A percentile compares a stretch with the other conserved stretches of the same genome.
phyloP scores from a whole-genome alignment of 2,329 filamentous ascomycete genomes.

The Aspergillus flavus region DNA sequence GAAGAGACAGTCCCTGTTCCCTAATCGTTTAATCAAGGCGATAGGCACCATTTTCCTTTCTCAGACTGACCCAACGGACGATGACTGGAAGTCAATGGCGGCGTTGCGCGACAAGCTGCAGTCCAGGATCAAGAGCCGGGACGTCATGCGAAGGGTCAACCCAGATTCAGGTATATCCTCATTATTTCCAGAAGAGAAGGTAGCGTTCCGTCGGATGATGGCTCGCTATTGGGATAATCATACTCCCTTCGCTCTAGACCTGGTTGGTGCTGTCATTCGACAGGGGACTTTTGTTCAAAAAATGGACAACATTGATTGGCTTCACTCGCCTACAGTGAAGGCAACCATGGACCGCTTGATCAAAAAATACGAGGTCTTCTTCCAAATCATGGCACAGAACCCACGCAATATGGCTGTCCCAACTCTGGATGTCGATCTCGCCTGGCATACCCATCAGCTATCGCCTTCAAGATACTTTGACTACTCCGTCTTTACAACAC shows the following conservation, averaged over 20 bases:
- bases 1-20: conserved; percentile 47
- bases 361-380: conserved; percentile 54
- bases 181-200: conserved; percentile 25
- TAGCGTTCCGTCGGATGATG: conserved; percentile 46
- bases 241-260: conserved; percentile 42
- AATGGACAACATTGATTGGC: conserved; percentile 77
- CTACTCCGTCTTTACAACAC: conserved; percentile 54
- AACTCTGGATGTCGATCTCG: conserved; percentile 41
- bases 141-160: conserved; percentile 48
- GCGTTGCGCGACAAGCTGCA: conserved; percentile 57
- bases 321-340: conserved; percentile 68
- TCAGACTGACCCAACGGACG: conserved; percentile 21
- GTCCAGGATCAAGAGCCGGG: conserved; percentile 41
- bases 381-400: conserved; percentile 43
- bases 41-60: conserved; percentile 49
- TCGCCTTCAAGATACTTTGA: conserved; percentile 64
- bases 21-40: conserved; percentile 59
- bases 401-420: conserved; percentile 37
- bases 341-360: conserved; percentile 68
- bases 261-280: conserved; percentile 47
- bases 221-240: conserved; percentile 47
- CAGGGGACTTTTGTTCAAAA: conserved; percentile 52
- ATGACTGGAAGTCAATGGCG: conserved; percentile 49
- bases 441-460: conserved; percentile 74
- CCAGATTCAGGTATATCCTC: conserved; percentile 1